These are phyloP conservation scores for Penicillium italicum DNA, from an alignment of 2,329 filamentous ascomycete species.

Conservation along the genomic window DNA sequence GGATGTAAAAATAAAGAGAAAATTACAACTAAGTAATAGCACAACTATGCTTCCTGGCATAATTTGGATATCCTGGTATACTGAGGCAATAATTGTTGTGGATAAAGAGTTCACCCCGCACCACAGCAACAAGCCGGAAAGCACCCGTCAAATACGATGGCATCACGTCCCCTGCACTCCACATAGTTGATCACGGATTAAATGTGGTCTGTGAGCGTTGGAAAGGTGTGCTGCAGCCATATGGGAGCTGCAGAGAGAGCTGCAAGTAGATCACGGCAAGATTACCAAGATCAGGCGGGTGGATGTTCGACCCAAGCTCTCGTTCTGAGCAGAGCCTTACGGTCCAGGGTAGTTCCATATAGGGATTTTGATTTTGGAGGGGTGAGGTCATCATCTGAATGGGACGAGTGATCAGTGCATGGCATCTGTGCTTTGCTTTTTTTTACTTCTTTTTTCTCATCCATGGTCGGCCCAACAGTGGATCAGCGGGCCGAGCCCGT, in stretches of 20 bases:
- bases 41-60: background rate
- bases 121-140: background rate
- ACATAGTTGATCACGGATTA: constrained; percentile 5
- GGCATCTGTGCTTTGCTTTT: constrained; percentile 16
- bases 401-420: constrained; percentile 24
- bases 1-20: too few species aligned
- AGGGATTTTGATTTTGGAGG: background rate
- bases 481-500: constrained; percentile 25
- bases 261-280: constrained; percentile 5
- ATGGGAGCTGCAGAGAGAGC: constrained; percentile 6
- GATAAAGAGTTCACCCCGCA: background rate
- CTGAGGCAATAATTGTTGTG: background rate
- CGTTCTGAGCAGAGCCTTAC: background rate
- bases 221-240: constrained; percentile 5
- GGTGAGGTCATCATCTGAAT: constrained; percentile 17
- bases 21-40: background rate
- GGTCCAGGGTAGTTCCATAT: background rate
- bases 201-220: constrained; percentile 8
- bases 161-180: constrained; percentile 8
- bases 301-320: constrained; percentile 4
- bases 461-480: constrained; percentile 16
- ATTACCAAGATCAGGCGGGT: background rate
- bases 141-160: constrained; percentile 1
- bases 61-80: background rate
- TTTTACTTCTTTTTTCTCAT: background rate